A percentile compares a stretch with the other conserved stretches of the same genome.
These are phyloP conservation scores for Pleurotus tuber-regium DNA, from an alignment of 768 basidiomycete species.

Conservation along the genomic window DNA sequence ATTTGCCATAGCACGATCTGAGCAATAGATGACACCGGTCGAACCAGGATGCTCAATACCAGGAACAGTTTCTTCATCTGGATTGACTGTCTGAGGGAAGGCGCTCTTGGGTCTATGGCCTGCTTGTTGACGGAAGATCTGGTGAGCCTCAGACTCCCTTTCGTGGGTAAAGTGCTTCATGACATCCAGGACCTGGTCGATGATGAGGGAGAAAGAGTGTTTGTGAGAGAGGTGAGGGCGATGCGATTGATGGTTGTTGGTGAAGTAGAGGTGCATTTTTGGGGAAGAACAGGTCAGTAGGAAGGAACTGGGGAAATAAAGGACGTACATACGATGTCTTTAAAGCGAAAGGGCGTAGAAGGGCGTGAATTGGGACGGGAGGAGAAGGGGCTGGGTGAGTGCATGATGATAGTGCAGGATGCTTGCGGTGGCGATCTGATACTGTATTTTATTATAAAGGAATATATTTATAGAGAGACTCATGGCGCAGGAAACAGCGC, in stretches of 20 bases:
- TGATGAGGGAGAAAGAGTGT: slow-evolving; percentile 41
- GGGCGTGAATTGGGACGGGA: slow-evolving; percentile 30
- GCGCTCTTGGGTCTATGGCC: slow-evolving; percentile 68
- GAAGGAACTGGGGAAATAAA: not conserved
- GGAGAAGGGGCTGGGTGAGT: slow-evolving; percentile 9
- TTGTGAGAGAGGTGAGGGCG: slow-evolving; percentile 46
- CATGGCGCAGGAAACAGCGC: slow-evolving; percentile 1
- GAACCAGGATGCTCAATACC: slow-evolving; percentile 78
- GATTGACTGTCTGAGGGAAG: slow-evolving; percentile 69
- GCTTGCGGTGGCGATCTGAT: no score
- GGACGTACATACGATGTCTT: slow-evolving; percentile 35
- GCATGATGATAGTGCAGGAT: slow-evolving; percentile 3
- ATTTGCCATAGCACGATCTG: slow-evolving; percentile 92
- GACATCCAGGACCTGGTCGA: slow-evolving; percentile 65
- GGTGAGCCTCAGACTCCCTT: slow-evolving; percentile 86
- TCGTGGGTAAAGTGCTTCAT: slow-evolving; percentile 71
- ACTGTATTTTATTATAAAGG: slow-evolving; percentile 2
- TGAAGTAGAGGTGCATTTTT: slow-evolving; percentile 4
- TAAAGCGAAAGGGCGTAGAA: slow-evolving; percentile 35
- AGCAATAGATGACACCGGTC: slow-evolving; percentile 77
- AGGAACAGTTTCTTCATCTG: slow-evolving; percentile 88
- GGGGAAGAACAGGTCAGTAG: not conserved
- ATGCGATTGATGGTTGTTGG: no score
- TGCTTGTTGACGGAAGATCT: slow-evolving; percentile 72
- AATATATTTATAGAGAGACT: slow-evolving; percentile 1